These are phyloP conservation scores for Candida pini DNA, from an alignment of 805 yeast species.

Conservation along the genomic window DNA sequence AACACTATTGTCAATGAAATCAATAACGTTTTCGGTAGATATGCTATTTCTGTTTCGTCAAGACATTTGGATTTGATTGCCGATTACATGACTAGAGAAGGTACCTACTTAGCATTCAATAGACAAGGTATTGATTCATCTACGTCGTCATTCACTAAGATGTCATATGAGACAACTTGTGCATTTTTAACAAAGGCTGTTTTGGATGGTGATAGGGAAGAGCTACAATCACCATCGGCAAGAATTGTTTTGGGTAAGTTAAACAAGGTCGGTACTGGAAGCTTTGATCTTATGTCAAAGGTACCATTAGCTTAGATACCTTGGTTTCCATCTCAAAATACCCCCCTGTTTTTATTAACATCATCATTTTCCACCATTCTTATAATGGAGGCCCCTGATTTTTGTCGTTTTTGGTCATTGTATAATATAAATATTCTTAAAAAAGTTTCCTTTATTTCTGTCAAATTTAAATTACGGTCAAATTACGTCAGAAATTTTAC, in stretches of 20 bases:
- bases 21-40: slow-evolving; percentile 90
- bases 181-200: slow-evolving; percentile 96
- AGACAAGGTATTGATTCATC: slow-evolving; percentile 97
- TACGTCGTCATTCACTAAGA: slow-evolving; percentile 94
- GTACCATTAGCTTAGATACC: slow-evolving; percentile 30
- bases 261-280: slow-evolving; percentile 91
- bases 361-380: no score
- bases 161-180: slow-evolving; percentile 98
- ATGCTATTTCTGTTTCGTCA: slow-evolving; percentile 86
- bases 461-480: no score
- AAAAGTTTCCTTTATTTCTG: no score
- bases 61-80: slow-evolving; percentile 97
- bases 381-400: no score
- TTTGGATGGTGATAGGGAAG: slow-evolving; percentile 83
- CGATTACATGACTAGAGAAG: slow-evolving; percentile 99
- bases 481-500: no score
- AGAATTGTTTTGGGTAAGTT: slow-evolving; percentile 89
- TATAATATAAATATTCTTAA: no score
- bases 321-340: no score
- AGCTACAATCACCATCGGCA: slow-evolving; percentile 87
- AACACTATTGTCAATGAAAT: slow-evolving; percentile 95
- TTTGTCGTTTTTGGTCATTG: no score
- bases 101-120: slow-evolving; percentile 91
- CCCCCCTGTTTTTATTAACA: no score
- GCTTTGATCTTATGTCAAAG: slow-evolving; percentile 71